phyloP scores from a whole-genome alignment of 768 basidiomycete species.

The Hygrophorus russula region DNA sequence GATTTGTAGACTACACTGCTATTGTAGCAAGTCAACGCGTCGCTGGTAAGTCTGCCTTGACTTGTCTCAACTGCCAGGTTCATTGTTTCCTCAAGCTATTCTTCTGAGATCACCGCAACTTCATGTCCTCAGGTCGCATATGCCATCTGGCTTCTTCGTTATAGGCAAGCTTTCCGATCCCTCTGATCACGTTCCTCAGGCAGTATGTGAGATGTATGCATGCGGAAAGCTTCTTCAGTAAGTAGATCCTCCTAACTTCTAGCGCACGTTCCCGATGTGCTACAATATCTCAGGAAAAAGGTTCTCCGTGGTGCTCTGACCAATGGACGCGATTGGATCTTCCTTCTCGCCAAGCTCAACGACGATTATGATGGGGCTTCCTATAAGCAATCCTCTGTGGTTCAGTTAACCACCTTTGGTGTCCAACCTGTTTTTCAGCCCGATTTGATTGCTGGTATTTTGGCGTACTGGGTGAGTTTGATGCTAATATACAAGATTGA shows the following conservation, averaged over 20 bases:
- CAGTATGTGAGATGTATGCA: slow-evolving; percentile 11
- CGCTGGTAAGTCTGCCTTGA: slow-evolving; percentile 4
- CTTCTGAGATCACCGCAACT: slow-evolving; percentile 6
- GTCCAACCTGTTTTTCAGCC: no score
- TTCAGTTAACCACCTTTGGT: slow-evolving; percentile 4
- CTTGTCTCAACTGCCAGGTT: slow-evolving; percentile 1
- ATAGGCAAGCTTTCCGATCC: slow-evolving; percentile 7
- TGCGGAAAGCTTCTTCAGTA: slow-evolving; percentile 12
- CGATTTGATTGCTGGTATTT: no score
- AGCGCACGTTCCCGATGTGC: slow-evolving; percentile 5
- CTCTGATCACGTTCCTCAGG: slow-evolving; percentile 10
- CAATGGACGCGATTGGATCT: slow-evolving; percentile 15
- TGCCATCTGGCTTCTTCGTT: slow-evolving; percentile 8
- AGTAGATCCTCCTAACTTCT: slow-evolving; percentile 6
- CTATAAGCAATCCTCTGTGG: slow-evolving; percentile 9
- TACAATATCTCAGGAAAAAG: slow-evolving; percentile 10
- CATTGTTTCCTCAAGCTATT: slow-evolving; percentile 5
- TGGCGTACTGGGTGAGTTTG: no score
- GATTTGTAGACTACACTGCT: slow-evolving; percentile 3
- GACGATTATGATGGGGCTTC: slow-evolving; percentile 11
- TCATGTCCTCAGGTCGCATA: slow-evolving; percentile 6
- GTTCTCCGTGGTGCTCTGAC: slow-evolving; percentile 16
- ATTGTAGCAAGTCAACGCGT: slow-evolving; percentile 2
- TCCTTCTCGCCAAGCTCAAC: slow-evolving; percentile 11
- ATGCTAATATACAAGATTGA: no score